Conservation (phyloP, 208 protist genomes). For the Wallacemonas sp. region DNA sequence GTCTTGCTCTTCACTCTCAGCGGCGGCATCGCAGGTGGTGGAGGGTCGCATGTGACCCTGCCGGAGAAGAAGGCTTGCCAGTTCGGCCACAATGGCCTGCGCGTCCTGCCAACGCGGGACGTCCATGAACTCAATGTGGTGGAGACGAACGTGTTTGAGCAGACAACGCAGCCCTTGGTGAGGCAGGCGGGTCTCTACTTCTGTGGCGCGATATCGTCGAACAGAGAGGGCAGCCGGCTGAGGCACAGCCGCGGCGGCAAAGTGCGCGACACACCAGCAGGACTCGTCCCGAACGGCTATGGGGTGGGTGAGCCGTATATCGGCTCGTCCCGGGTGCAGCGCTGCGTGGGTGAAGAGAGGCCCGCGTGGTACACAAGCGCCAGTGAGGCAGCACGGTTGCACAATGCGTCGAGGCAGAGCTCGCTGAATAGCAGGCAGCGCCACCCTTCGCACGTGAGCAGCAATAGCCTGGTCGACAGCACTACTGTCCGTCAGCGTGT, state of each 20-base stretch:
- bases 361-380: constrained; percentile 34
- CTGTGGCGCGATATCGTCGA: constrained; percentile 45
- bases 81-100: constrained; percentile 40
- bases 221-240: constrained; percentile 36
- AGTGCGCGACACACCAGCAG: constrained; percentile 61
- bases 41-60: not conserved
- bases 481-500: not conserved
- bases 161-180: constrained; percentile 62
- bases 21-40: too few species aligned
- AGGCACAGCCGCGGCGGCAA: constrained; percentile 36
- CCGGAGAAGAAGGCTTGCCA: constrained; percentile 24
- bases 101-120: constrained; percentile 40
- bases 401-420: constrained; percentile 39
- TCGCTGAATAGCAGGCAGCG: constrained; percentile 32
- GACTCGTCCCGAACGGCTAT: constrained; percentile 49
- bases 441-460: constrained; percentile 31
- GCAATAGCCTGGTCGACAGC: constrained; percentile 1
- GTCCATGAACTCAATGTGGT: constrained; percentile 34
- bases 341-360: constrained; percentile 21
- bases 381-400: constrained; percentile 56
- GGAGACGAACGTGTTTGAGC: constrained; percentile 43
- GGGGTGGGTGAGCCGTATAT: constrained; percentile 17
- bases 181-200: constrained; percentile 29
- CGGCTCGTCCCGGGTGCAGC: constrained; percentile 39
- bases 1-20: too few species aligned